phyloP scores from a whole-genome alignment of 352 stramenopile species.

The Globisporangium cystogenes region DNA sequence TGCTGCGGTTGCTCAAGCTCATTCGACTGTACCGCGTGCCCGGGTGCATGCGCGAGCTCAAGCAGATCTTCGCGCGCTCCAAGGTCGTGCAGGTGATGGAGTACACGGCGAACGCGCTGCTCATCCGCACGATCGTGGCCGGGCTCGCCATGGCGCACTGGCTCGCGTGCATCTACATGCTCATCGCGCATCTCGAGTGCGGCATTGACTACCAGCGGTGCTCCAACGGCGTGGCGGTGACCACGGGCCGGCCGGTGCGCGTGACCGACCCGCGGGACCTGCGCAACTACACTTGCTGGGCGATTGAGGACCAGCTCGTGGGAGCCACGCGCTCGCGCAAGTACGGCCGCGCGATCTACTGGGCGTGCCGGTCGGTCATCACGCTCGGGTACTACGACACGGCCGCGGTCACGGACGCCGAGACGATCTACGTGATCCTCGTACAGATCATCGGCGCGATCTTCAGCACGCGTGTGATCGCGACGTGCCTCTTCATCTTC shows the following conservation, averaged over 20 bases:
- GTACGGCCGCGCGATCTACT: constrained; percentile 56
- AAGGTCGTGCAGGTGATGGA: constrained; percentile 45
- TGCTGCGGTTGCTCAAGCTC: constrained; percentile 46
- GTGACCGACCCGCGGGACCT: neutral
- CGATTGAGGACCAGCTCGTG: constrained; percentile 58
- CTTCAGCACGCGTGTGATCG: constrained; percentile 61
- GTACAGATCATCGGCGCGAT: constrained; percentile 58
- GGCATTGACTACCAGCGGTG: constrained; percentile 52
- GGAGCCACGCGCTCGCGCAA: constrained; percentile 34
- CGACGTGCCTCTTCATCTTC: constrained; percentile 72
- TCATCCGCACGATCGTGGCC: constrained; percentile 38
- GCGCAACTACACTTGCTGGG: constrained; percentile 48
- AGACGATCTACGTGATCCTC: constrained; percentile 53
- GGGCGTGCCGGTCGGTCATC: constrained; percentile 45
- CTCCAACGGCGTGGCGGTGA: constrained; percentile 17
- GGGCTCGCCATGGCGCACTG: constrained; percentile 48
- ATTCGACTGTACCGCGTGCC: constrained; percentile 48
- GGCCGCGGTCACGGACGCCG: constrained; percentile 34
- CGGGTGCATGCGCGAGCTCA: constrained; percentile 39
- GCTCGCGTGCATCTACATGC: constrained; percentile 63
- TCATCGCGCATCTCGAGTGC: constrained; percentile 61
- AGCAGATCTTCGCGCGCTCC: constrained; percentile 32
- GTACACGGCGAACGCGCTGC: constrained; percentile 46
- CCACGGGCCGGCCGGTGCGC: constrained; percentile 8
- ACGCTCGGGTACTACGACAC: constrained; percentile 65